Percentiles rank a stretch among this genome's conserved stretches.
phyloP scores from a whole-genome alignment of 768 basidiomycete genomes.

The Lactifluus volemus region DNA sequence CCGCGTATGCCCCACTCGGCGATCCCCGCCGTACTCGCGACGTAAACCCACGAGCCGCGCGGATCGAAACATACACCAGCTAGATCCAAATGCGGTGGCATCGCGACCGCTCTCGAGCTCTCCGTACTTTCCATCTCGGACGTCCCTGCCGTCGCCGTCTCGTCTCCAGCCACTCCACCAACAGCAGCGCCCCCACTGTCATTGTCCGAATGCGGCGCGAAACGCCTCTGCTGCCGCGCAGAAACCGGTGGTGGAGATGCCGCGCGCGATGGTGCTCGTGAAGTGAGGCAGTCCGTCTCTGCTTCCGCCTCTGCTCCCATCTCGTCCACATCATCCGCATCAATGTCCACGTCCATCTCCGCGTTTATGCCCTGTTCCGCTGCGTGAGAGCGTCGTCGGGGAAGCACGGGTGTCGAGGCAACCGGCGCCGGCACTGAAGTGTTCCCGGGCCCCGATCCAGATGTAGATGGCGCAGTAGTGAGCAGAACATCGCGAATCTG shows the following conservation, averaged over 20 bases:
- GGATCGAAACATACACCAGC: conserved; percentile 74
- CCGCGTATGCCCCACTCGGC: conserved; percentile 61
- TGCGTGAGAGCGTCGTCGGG: conserved; percentile 1
- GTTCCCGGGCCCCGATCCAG: not conserved
- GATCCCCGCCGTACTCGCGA: conserved; percentile 53
- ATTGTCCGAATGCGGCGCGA: not conserved
- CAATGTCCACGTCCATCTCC: conserved; percentile 28
- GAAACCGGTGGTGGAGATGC: conserved; percentile 35
- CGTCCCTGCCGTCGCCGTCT: not conserved
- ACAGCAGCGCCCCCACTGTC: conserved; percentile 4
- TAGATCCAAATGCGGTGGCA: conserved; percentile 39
- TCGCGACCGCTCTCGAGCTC: conserved; percentile 3
- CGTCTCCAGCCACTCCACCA: not conserved
- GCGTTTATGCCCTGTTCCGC: conserved; percentile 17
- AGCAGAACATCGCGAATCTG: conserved; percentile 7
- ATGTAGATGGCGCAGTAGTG: not conserved
- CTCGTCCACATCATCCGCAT: conserved; percentile 21
- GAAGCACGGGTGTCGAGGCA: not conserved
- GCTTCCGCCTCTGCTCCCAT: conserved; percentile 39
- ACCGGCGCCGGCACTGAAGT: not conserved
- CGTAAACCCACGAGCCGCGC: conserved; percentile 56
- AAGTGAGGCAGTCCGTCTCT: conserved; percentile 46
- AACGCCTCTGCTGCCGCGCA: conserved; percentile 5
- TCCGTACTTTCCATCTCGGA: not conserved
- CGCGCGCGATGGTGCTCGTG: conserved; percentile 36